Percentiles rank a stretch among this genome's conserved stretches.
phyloP scores from a whole-genome alignment of 805 yeast species.

The Clavispora carvajalis region DNA sequence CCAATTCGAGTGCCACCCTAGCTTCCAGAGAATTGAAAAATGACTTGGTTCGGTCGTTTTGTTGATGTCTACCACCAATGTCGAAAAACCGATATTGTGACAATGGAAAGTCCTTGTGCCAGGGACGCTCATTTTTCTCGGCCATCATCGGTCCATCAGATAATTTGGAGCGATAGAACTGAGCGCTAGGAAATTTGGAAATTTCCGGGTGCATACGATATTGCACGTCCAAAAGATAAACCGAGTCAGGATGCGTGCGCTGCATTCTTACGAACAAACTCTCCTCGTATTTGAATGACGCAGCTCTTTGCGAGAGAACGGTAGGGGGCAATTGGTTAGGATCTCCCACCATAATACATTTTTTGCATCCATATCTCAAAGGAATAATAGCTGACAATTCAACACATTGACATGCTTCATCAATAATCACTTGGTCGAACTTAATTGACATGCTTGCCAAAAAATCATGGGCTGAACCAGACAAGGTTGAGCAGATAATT shows the following conservation, averaged over 20 bases:
- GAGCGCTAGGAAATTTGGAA: constrained; percentile 76
- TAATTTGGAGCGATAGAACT: constrained; percentile 70
- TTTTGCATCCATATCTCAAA: constrained; percentile 79
- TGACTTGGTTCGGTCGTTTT: constrained; percentile 62
- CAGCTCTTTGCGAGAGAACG: constrained; percentile 84
- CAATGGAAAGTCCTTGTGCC: constrained; percentile 62
- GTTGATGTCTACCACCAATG: constrained; percentile 55
- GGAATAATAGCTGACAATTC: constrained; percentile 91
- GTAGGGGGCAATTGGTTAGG: constrained; percentile 98
- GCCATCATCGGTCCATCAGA: constrained; percentile 77
- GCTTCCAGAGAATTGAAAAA: constrained; percentile 70
- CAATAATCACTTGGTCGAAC: constrained; percentile 88
- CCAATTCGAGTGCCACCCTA: constrained; percentile 61
- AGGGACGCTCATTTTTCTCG: constrained; percentile 52
- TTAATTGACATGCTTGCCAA: constrained; percentile 66
- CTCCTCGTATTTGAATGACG: constrained; percentile 76
- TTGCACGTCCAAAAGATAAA: constrained; percentile 79
- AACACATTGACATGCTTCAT: constrained; percentile 97
- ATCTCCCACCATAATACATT: constrained; percentile 97
- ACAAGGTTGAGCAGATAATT: constrained; percentile 84
- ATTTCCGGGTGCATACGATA: constrained; percentile 97
- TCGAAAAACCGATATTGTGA: constrained; percentile 80
- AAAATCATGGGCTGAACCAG: constrained; percentile 91
- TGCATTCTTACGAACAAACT: constrained; percentile 94
- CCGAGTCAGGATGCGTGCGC: constrained; percentile 50